Evolutionary conservation across 1,284 basidiomycete genomes (phyloP).

Genomic region (Lentinus polychrous): DNA sequence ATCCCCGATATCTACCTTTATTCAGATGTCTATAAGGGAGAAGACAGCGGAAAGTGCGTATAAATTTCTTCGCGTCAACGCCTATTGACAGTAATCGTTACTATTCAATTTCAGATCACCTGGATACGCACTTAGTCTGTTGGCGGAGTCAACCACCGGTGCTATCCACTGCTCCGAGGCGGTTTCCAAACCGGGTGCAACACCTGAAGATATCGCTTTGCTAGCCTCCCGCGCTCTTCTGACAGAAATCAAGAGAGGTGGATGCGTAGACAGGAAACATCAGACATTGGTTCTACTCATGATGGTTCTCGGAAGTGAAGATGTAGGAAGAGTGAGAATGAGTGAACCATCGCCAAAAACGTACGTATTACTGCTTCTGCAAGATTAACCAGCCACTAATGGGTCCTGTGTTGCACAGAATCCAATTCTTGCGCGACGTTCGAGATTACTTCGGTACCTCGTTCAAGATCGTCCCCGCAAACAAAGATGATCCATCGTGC

Average conservation of each 20-base stretch:
- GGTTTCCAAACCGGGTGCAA: slow-evolving; percentile 67
- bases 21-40: slow-evolving; percentile 97
- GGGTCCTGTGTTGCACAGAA: slow-evolving; percentile 35
- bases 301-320: slow-evolving; percentile 95
- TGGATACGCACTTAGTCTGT: slow-evolving; percentile 87
- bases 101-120: slow-evolving; percentile 64
- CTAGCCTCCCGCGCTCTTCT: slow-evolving; percentile 76
- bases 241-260: slow-evolving; percentile 73
- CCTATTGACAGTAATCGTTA: slow-evolving; percentile 1
- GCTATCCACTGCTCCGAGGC: slow-evolving; percentile 87
- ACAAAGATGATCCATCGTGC: slow-evolving; percentile 40
- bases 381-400: background rate
- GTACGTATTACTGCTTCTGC: slow-evolving; percentile 43
- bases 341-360: slow-evolving; percentile 75
- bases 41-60: slow-evolving; percentile 92
- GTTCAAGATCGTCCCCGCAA: slow-evolving; percentile 40
- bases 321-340: slow-evolving; percentile 87
- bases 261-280: slow-evolving; percentile 88
- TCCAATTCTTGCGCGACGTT: slow-evolving; percentile 87
- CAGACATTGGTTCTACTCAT: slow-evolving; percentile 85
- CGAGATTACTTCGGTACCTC: slow-evolving; percentile 71
- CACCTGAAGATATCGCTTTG: slow-evolving; percentile 91
- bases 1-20: slow-evolving; percentile 98
- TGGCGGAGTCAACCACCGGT: slow-evolving; percentile 90
- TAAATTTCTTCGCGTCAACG: background rate